Base-by-base conservation (phyloP, 805 yeast genomes). In the Maudiozyma pseudohumilis region DNA sequence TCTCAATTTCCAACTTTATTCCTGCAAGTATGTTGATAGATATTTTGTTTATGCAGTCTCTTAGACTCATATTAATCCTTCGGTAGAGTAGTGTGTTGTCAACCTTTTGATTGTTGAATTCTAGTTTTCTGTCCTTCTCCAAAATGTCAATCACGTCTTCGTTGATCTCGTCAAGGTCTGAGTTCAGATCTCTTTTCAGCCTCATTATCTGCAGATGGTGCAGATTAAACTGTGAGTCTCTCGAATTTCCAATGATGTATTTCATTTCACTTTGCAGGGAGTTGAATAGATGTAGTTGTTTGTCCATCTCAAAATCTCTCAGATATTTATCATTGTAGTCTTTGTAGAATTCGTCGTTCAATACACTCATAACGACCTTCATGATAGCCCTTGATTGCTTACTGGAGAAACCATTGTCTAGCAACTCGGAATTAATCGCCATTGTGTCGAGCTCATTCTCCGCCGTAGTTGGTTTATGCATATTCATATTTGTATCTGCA, bases 181-280 rank as follows among this genome's bases (percentile, higher is more conserved):
- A 70, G 47, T 78, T 79, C 44, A 80, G 74, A 37, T 80, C 80
- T 29, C 95, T 66, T 45, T 83, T 85, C 32, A 89, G 54, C 6
- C 75, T 71, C 41, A 81, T 78, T 29, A 81, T 72, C 32, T 77
- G 75, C 41, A 76, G 72, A 17, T 80, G 75, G 37, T 80, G 66
- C 37, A 77, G 80, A 46, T 77, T 77, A 38, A 81, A 65, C 43
- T 84, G 83, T 10, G 67, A 64, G 44, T 80, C 87, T 46, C 96
- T 65, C 22, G 80, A 72, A 29, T 78, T 70, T 29, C 80, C 76
- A 18, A 87, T 74, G 49, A 87, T 95, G 32, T 81, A 84, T 34
- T 80, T 61, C 26, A 89, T 61, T 56, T 89, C 97, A 38, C 88
- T 80, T 43, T 85, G 85, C 0, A 96, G 95, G 23, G 96, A 94